These are phyloP conservation scores for Sutorius eximius DNA, from an alignment of 1,284 basidiomycete species.

Conservation along the genomic window DNA sequence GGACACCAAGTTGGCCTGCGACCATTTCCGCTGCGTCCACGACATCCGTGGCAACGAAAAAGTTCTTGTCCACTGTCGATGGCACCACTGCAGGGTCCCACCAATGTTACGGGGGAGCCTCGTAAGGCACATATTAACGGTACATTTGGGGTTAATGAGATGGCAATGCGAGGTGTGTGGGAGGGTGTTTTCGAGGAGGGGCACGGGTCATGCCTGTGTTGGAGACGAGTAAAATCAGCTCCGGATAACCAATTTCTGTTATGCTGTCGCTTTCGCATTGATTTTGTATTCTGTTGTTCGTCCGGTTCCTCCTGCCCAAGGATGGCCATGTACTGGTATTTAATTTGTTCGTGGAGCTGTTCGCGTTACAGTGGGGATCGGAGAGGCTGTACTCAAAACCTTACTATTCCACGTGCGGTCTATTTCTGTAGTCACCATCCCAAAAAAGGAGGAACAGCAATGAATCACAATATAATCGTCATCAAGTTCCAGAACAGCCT, in stretches of 20 bases:
- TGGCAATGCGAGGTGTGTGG: conserved; percentile 20
- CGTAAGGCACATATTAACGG: conserved; percentile 17
- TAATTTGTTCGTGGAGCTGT: too few relatives aligned
- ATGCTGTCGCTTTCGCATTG: neutral
- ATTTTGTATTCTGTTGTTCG: neutral
- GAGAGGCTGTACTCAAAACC: too few relatives aligned
- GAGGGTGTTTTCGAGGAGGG: conserved; percentile 20
- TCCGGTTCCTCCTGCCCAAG: neutral
- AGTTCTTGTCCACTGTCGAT: conserved; percentile 7
- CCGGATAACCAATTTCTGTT: neutral
- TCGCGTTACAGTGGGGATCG: too few relatives aligned
- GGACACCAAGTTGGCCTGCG: conserved; percentile 7
- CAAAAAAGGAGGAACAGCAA: neutral
- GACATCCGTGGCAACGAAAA: conserved; percentile 22
- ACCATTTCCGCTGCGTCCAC: conserved; percentile 16
- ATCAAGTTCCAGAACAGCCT: too few relatives aligned
- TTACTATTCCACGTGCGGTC: too few relatives aligned
- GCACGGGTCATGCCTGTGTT: conserved; percentile 12
- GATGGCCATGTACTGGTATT: too few relatives aligned
- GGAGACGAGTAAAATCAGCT: neutral
- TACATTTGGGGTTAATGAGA: conserved; percentile 16
- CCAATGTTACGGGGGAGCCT: conserved; percentile 25
- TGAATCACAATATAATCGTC: too few relatives aligned
- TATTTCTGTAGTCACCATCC: neutral
- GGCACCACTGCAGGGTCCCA: conserved; percentile 7